A percentile compares a stretch with the other conserved stretches of the same genome.
Conservation (phyloP, 2,329 filamentous ascomycete species). For the Fusarium keratoplasticum region DNA sequence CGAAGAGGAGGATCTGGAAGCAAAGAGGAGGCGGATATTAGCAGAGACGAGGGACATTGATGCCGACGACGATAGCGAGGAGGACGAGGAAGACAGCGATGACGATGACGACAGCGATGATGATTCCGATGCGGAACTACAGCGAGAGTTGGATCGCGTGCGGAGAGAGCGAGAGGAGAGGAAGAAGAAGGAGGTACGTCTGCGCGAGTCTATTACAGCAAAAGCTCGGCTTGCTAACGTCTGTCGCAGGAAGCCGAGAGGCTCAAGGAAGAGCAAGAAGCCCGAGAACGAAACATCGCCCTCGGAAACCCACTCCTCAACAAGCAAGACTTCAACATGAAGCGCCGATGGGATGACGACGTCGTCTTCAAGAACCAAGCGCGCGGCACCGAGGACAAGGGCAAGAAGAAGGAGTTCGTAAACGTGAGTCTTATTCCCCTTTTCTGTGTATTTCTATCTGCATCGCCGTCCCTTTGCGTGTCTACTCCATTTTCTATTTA, state of each 20-base stretch:
- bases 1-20: slow-evolving; percentile 73
- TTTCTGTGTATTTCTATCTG: slow-evolving; percentile 7
- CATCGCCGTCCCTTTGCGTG: background rate
- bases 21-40: slow-evolving; percentile 86
- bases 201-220: background rate
- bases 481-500: slow-evolving; percentile 5
- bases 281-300: slow-evolving; percentile 88
- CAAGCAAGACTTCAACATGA: slow-evolving; percentile 87
- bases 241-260: slow-evolving; percentile 77
- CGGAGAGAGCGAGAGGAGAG: slow-evolving; percentile 74
- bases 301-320: slow-evolving; percentile 93
- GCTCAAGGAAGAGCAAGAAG: slow-evolving; percentile 83
- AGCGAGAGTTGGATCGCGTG: slow-evolving; percentile 94
- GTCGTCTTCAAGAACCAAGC: slow-evolving; percentile 99
- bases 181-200: slow-evolving; percentile 52
- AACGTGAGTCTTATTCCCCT: slow-evolving; percentile 71
- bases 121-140: slow-evolving; percentile 77
- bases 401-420: slow-evolving; percentile 92
- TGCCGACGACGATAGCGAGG: slow-evolving; percentile 73
- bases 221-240: slow-evolving; percentile 11
- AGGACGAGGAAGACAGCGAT: slow-evolving; percentile 67
- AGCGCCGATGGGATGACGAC: slow-evolving; percentile 96
- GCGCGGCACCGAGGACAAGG: slow-evolving; percentile 90
- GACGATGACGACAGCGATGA: slow-evolving; percentile 66
- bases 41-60: slow-evolving; percentile 91